Percentiles rank a stretch among this genome's conserved stretches.
These are phyloP conservation scores for Aspergillus texensis DNA, from an alignment of 2,329 filamentous ascomycete species.

Conservation along the genomic window DNA sequence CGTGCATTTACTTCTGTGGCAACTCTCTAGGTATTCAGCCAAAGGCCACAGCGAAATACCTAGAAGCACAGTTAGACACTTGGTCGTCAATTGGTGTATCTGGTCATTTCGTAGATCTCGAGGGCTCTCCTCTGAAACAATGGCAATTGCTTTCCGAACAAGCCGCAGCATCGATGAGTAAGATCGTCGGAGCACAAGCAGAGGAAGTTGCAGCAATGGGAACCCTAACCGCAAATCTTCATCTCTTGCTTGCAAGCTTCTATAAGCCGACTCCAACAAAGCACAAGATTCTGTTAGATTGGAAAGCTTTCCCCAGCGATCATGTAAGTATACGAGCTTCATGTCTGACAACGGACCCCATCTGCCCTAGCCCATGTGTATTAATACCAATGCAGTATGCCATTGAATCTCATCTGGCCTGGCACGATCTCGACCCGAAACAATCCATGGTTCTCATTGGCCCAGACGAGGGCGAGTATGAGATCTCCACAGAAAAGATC, in stretches of 20 bases:
- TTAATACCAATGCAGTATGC: conserved; percentile 62
- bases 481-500: conserved; percentile 71
- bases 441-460: conserved; percentile 74
- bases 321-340: conserved; percentile 54
- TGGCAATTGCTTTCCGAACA: conserved; percentile 81
- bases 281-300: conserved; percentile 80
- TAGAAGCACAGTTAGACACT: conserved; percentile 74
- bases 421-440: conserved; percentile 67
- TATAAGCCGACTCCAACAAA: conserved; percentile 67
- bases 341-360: not conserved
- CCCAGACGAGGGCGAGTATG: conserved; percentile 57
- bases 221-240: conserved; percentile 78
- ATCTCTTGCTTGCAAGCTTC: conserved; percentile 79
- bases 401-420: conserved; percentile 75
- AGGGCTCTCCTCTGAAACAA: conserved; percentile 66
- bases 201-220: conserved; percentile 85
- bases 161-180: conserved; percentile 68
- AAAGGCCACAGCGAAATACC: conserved; percentile 63
- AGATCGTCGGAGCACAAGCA: conserved; percentile 71
- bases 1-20: conserved; percentile 76
- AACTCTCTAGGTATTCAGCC: conserved; percentile 88
- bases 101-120: conserved; percentile 74
- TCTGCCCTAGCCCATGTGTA: not conserved
- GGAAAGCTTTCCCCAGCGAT: conserved; percentile 86
- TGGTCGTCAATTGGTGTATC: conserved; percentile 82